A percentile compares a stretch with the other conserved stretches of the same genome.
These are phyloP conservation scores for Penicillium sp. DNA, from an alignment of 2,329 filamentous ascomycete species.

Conservation along the genomic window DNA sequence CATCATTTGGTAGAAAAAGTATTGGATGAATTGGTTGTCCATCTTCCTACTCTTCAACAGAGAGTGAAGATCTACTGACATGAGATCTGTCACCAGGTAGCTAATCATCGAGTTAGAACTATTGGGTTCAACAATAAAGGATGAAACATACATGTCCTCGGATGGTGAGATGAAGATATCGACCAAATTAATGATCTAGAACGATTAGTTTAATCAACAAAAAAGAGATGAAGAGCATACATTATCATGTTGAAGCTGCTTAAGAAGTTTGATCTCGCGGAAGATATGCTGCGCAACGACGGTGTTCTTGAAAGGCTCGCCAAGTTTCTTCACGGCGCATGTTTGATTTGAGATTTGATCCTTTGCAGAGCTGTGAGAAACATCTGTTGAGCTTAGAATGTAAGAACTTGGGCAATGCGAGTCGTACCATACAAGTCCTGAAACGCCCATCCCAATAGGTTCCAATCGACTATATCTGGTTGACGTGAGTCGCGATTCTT, in stretches of 20 bases:
- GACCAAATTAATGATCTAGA: conserved; percentile 93
- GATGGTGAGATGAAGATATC: conserved; percentile 99
- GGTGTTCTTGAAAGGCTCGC: conserved; percentile 99
- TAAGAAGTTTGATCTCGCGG: conserved; percentile 90
- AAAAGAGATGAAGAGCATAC: too few species aligned
- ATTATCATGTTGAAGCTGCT: conserved; percentile 95
- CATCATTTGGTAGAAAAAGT: conserved; percentile 98
- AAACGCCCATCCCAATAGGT: conserved; percentile 96
- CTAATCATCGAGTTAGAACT: conserved; percentile 42
- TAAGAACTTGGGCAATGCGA: too few species aligned
- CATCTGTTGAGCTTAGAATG: neutral
- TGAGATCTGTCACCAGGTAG: conserved; percentile 95
- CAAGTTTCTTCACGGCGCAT: conserved; percentile 99
- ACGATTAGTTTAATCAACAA: too few species aligned
- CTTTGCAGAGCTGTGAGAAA: conserved; percentile 72
- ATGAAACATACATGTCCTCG: conserved; percentile 77
- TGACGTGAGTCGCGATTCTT: neutral
- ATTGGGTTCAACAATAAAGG: neutral
- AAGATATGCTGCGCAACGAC: conserved; percentile 96
- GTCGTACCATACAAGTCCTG: conserved; percentile 89
- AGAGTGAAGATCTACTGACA: conserved; percentile 92
- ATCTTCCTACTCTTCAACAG: conserved; percentile 88
- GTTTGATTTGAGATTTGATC: conserved; percentile 94
- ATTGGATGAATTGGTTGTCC: conserved; percentile 99
- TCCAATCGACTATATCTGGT: conserved; percentile 89